Evolutionary conservation across 495 filamentous ascomycete species (phyloP), one percentile per base, ranked within the genome.

Genomic region (Penicillium nucicola): DNA sequence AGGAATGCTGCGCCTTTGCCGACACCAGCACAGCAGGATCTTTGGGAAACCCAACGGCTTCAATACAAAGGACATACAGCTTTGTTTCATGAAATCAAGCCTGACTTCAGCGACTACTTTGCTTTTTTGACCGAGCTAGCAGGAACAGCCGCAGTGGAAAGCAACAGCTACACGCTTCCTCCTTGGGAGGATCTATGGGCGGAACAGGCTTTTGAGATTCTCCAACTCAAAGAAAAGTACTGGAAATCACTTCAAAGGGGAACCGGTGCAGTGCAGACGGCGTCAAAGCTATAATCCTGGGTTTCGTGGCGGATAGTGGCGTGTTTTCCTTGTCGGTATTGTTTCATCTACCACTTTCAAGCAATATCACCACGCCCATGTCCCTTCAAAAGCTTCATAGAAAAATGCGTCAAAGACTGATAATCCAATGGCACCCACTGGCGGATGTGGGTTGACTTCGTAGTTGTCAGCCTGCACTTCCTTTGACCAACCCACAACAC

Each of bases 91-190:
- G 51, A 71, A 33, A 62, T 79, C 11, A 68, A 68, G 45, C 75
- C 77, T 1, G 74, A 79, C 45, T 79, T 79, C 48, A 66, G 70
- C 56, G 71, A 75, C 6, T 79, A 79, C 50, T 81, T 79, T 50
- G 68, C 75, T 52, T 59, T 56, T 9, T 39, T 78, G 39, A 46
- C 70, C 14, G 54, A 34, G 0, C 37, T 78, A 30, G 73, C 76
- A 14, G 76, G 77, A 0, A 62, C 72, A 13, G 61, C 69, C 0
- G 60, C 67, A 2, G 34, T 52, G 19, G 70, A 63, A 10, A 74
- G 66, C 1, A 66, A 57, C 1, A 69, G 62, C 1, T 67, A 68
- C 22, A 47, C 54, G 22, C 55, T 77, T 36, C 69, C 70, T 4
- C 56, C 45, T 7, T 78, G 67, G 44, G 65, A 72, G 15, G 58